phyloP scores from a whole-genome alignment of 441 rosid genomes.

The Jatropha multifida region DNA sequence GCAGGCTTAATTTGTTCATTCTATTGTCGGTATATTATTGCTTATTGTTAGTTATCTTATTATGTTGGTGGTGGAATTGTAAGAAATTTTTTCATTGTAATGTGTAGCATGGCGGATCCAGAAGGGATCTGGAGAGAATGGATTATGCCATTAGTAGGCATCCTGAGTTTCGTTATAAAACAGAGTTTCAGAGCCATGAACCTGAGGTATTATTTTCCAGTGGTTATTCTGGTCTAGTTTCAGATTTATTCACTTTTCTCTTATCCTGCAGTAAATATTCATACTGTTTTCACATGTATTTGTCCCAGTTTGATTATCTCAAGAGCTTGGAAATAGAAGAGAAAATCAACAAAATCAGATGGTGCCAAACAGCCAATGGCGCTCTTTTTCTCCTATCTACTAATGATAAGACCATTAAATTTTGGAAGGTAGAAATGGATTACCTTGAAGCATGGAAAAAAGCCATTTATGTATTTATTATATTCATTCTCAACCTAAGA shows the following conservation, averaged over 20 bases:
- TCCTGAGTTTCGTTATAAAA: conserved; percentile 94
- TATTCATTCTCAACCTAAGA: not conserved
- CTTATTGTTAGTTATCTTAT: not conserved
- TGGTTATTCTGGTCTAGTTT: conserved; percentile 16
- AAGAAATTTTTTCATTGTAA: conserved; percentile 1
- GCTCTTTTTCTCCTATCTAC: conserved; percentile 92
- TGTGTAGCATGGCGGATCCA: conserved; percentile 61
- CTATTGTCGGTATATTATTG: conserved; percentile 13
- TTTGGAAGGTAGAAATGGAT: conserved; percentile 68
- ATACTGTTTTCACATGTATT: not conserved
- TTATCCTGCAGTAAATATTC: not conserved
- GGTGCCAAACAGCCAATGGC: conserved; percentile 90
- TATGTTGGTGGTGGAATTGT: not conserved
- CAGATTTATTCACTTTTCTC: conserved; percentile 9
- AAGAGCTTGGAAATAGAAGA: conserved; percentile 99
- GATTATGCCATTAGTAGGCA: conserved; percentile 63
- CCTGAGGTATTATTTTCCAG: conserved; percentile 65
- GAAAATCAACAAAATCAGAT: conserved; percentile 93
- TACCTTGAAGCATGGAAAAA: conserved; percentile 7
- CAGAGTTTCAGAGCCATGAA: conserved; percentile 98
- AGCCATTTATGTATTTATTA: not conserved
- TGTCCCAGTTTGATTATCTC: conserved; percentile 85
- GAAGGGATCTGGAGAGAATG: conserved; percentile 73
- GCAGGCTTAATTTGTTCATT: conserved; percentile 5
- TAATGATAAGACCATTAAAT: conserved; percentile 91